Conservation (phyloP, 2,329 filamentous ascomycete genomes). For the Aspergillus aculeatus region DNA sequence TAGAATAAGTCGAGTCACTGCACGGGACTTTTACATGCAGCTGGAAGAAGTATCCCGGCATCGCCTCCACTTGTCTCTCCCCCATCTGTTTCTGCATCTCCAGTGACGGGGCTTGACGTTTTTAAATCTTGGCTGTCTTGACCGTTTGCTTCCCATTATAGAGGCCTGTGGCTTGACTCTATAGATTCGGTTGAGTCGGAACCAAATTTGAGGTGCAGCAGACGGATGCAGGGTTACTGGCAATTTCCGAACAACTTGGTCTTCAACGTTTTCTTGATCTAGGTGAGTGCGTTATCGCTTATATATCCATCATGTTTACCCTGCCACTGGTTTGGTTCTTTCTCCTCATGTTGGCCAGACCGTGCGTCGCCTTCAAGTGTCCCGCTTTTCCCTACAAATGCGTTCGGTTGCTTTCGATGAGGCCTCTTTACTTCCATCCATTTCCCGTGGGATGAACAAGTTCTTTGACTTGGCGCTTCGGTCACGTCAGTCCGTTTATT, state of each 20-base stretch:
- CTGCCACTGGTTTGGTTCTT: not conserved
- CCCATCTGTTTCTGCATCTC: slow-evolving; percentile 3
- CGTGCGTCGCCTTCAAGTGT: slow-evolving; percentile 1
- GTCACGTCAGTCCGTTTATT: not conserved
- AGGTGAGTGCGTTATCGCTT: slow-evolving; percentile 4
- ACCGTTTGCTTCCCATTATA: not conserved
- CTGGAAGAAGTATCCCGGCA: slow-evolving; percentile 12
- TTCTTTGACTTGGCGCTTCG: not conserved
- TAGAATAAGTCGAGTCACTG: slow-evolving; percentile 15
- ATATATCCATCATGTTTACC: slow-evolving; percentile 1
- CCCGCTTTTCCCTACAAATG: not conserved
- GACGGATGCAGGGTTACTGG: slow-evolving; percentile 1
- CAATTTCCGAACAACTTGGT: not conserved
- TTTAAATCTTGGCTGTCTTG: not conserved
- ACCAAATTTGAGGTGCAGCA: not conserved
- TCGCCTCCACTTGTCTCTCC: slow-evolving; percentile 8
- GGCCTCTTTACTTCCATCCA: slow-evolving; percentile 4
- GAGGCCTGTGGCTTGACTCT: not conserved
- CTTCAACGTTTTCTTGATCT: not conserved
- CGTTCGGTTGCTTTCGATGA: not conserved
- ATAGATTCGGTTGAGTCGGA: slow-evolving; percentile 7
- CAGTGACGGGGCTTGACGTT: slow-evolving; percentile 4
- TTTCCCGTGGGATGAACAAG: slow-evolving; percentile 7
- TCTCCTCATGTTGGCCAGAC: slow-evolving; percentile 4
- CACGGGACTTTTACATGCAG: slow-evolving; percentile 12